A percentile compares a stretch with the other conserved stretches of the same genome.
phyloP scores from a whole-genome alignment of 805 yeast genomes.

The Wickerhamia fluorescens region DNA sequence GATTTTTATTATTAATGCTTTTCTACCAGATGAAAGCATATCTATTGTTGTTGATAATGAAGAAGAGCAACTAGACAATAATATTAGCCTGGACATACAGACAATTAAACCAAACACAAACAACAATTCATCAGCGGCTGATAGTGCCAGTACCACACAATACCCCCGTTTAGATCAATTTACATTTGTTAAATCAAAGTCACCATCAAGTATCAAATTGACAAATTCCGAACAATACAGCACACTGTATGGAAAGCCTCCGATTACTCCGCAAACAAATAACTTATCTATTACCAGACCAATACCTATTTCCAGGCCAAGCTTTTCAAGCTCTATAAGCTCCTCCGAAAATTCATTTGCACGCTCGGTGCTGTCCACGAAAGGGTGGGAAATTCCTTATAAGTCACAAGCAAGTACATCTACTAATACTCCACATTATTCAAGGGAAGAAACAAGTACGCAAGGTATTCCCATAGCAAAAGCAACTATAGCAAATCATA shows the following conservation, averaged over 20 bases:
- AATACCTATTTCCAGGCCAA: no score
- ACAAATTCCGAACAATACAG: no score
- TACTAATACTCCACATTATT: slow-evolving; percentile 6
- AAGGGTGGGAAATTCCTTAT: slow-evolving; percentile 44
- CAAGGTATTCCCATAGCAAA: slow-evolving; percentile 13
- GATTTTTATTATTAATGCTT: slow-evolving; percentile 45
- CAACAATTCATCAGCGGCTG: no score
- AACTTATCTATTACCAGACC: no score
- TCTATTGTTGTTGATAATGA: neutral
- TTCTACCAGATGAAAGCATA: slow-evolving; percentile 18
- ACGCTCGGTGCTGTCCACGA: slow-evolving; percentile 20
- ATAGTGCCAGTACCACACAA: no score
- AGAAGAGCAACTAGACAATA: neutral
- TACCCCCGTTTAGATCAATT: no score
- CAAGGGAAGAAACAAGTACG: slow-evolving; percentile 10
- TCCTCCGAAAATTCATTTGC: slow-evolving; percentile 8
- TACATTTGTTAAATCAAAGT: no score
- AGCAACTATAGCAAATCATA: slow-evolving; percentile 10
- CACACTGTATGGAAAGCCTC: no score
- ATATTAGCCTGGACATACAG: neutral
- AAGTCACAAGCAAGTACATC: slow-evolving; percentile 23
- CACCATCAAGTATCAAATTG: no score
- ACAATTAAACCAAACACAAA: no score
- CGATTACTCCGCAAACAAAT: no score
- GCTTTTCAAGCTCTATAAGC: no score